phyloP scores from a whole-genome alignment of 176 grass and related monocot species.

The Bolboschoenus planiculmis region DNA sequence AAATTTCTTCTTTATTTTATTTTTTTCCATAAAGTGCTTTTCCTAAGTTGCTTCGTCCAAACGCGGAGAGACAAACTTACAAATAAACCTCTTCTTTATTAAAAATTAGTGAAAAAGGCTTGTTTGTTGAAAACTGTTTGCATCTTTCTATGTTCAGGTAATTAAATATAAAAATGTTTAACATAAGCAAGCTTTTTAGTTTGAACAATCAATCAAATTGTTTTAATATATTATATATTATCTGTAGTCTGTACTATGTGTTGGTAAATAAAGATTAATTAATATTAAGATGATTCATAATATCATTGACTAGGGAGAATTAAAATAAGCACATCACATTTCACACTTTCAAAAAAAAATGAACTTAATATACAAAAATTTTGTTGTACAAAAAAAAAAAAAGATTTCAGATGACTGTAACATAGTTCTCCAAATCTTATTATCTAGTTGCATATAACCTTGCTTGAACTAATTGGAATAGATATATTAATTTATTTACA shows the following conservation, averaged over 20 bases:
- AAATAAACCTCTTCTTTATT: background rate
- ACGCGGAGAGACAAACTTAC: background rate
- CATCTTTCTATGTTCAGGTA: background rate
- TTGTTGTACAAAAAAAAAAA: background rate
- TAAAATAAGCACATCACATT: background rate
- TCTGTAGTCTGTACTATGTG: background rate
- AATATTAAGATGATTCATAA: background rate
- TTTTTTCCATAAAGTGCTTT: conserved; percentile 4
- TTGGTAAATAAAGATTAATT: background rate
- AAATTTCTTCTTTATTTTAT: conserved; percentile 7
- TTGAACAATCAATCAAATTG: background rate
- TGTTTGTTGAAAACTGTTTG: background rate
- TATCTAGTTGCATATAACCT: too few species aligned
- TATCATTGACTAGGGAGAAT: too few species aligned
- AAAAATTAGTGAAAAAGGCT: background rate
- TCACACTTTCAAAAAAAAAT: background rate
- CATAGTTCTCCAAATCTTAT: background rate
- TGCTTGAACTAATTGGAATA: too few species aligned
- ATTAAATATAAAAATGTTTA: too few species aligned
- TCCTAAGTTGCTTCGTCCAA: conserved; percentile 7
- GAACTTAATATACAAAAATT: background rate
- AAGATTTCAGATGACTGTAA: background rate
- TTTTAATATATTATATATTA: background rate
- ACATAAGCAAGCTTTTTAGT: background rate
- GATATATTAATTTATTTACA: too few species aligned